Evolutionary conservation across 768 basidiomycete genomes (phyloP).

Genomic region (Tulasnella sp.): DNA sequence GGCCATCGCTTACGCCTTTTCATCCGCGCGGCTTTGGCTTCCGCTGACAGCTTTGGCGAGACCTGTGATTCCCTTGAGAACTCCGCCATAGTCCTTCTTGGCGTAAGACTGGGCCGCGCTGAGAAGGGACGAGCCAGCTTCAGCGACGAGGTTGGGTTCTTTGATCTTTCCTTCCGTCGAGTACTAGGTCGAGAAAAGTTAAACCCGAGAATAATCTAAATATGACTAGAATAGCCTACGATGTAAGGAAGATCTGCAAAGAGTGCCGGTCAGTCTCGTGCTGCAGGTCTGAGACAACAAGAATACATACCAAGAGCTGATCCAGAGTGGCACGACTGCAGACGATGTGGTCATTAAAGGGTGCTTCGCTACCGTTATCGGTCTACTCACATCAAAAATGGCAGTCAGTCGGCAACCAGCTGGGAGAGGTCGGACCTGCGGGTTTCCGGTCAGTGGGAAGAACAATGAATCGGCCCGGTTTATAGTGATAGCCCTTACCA

Average conservation of each 20-base stretch:
- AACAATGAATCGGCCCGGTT: not conserved
- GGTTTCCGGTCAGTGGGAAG: not conserved
- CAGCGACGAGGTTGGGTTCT: constrained; percentile 82
- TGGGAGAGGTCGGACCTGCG: constrained; percentile 58
- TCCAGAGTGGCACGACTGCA: constrained; percentile 83
- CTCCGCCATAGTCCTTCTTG: constrained; percentile 73
- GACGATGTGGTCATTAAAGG: not conserved
- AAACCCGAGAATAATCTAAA: not conserved
- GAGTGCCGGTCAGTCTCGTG: constrained; percentile 30
- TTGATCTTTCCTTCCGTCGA: constrained; percentile 94
- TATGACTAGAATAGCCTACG: constrained; percentile 18
- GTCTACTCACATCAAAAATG: constrained; percentile 62
- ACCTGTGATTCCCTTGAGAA: constrained; percentile 66
- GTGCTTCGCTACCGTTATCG: not conserved
- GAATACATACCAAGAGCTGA: constrained; percentile 65
- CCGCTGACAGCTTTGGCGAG: constrained; percentile 74
- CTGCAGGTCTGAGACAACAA: not conserved
- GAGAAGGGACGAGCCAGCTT: constrained; percentile 84
- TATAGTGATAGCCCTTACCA: constrained; percentile 43
- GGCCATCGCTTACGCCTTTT: constrained; percentile 44
- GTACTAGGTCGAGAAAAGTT: constrained; percentile 48
- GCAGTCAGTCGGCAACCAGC: constrained; percentile 83
- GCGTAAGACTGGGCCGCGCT: constrained; percentile 72
- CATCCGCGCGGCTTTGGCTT: constrained; percentile 55
- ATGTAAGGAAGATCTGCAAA: constrained; percentile 42